A percentile compares a stretch with the other conserved stretches of the same genome.
phyloP scores from a whole-genome alignment of 176 grass and related monocot species.

The Coix lacrymajobi region DNA sequence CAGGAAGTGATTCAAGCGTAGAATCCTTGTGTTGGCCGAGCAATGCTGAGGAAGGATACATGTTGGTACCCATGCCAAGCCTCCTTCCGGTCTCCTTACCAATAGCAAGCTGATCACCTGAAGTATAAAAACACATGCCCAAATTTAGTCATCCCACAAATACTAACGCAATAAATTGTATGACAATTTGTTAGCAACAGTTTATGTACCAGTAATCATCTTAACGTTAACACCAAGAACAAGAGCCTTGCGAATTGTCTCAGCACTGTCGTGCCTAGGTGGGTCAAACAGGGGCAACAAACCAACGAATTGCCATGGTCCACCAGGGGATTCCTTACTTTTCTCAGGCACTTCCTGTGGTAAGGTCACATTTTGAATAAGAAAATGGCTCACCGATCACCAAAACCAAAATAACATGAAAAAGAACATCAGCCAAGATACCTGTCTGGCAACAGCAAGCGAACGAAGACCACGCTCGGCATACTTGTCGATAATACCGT shows the following conservation, averaged over 20 bases:
- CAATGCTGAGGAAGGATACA: constrained; percentile 96
- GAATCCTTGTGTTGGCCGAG: constrained; percentile 82
- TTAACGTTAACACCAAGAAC: constrained; percentile 96
- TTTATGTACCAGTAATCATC: constrained; percentile 90
- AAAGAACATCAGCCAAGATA: constrained; percentile 20
- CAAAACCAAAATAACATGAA: not conserved
- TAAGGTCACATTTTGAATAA: constrained; percentile 16
- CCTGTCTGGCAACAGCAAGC: constrained; percentile 90
- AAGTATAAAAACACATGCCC: constrained; percentile 7
- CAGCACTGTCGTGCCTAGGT: constrained; percentile 96
- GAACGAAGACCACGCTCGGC: constrained; percentile 96
- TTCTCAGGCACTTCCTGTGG: constrained; percentile 97
- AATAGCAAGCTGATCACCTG: constrained; percentile 98
- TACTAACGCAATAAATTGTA: not conserved
- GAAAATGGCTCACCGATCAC: not conserved
- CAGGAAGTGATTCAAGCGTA: constrained; percentile 66
- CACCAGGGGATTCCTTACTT: constrained; percentile 64
- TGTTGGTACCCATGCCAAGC: constrained; percentile 99
- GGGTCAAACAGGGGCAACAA: constrained; percentile 93
- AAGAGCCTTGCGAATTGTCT: constrained; percentile 97
- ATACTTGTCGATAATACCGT: constrained; percentile 82
- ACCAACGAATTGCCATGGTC: constrained; percentile 92
- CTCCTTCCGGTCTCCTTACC: constrained; percentile 96
- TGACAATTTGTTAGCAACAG: not conserved
- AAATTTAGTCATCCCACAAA: not conserved